These are phyloP conservation scores for Arctostaphylos glauca DNA, from an alignment of 148 eudicot species.

Conservation along the genomic window DNA sequence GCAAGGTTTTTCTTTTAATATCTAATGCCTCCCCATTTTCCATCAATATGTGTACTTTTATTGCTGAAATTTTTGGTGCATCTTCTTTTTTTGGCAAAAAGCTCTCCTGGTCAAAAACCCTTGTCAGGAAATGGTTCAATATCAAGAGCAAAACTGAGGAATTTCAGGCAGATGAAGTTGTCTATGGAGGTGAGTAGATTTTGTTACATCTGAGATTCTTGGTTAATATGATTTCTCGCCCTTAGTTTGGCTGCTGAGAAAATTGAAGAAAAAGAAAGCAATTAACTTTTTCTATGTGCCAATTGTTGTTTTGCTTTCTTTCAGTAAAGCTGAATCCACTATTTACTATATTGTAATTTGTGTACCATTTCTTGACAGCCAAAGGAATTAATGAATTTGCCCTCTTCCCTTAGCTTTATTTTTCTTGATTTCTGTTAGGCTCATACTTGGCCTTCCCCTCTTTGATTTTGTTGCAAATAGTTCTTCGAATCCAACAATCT, in stretches of 20 bases:
- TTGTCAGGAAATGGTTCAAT: constrained; percentile 85
- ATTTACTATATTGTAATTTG: not conserved
- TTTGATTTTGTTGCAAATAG: not conserved
- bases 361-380: not conserved
- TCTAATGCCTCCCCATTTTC: not conserved
- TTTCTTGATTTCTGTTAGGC: not conserved
- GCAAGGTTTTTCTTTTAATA: constrained; percentile 55
- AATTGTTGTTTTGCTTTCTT: not conserved
- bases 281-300: not conserved
- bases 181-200: constrained; percentile 54
- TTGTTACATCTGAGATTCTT: not conserved
- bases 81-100: constrained; percentile 32
- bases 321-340: not conserved
- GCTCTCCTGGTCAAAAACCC: constrained; percentile 86
- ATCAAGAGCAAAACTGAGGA: constrained; percentile 75
- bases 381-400: not conserved
- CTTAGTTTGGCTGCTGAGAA: constrained; percentile 6
- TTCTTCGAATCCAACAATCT: not conserved
- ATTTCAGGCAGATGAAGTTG: constrained; percentile 62
- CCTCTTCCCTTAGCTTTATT: not conserved
- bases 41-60: too few relatives aligned
- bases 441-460: not conserved
- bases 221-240: not conserved
- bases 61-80: constrained; percentile 18
- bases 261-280: not conserved